Base-by-base conservation (phyloP, 2,329 filamentous ascomycete species). In the Exophiala bonariae region DNA sequence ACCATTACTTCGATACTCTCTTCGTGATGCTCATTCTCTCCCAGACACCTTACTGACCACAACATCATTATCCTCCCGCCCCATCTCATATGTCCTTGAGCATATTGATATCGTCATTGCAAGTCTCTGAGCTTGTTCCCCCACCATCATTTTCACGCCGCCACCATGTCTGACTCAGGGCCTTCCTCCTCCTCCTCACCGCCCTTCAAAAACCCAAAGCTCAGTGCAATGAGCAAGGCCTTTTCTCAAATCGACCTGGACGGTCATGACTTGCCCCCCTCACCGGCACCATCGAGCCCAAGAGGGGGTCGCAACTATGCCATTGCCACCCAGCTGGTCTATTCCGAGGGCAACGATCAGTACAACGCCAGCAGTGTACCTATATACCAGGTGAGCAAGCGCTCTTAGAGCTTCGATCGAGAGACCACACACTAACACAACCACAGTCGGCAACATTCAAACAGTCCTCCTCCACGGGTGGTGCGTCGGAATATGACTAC, bases 371-470 rank as follows among this genome's bases (percentile, higher is more conserved):
- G 89, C 60, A 97, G 91, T 69, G 86, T 95, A 61, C 93, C 93
- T 44, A 97, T 99, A 65, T 99, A 99, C 71, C 93, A 96, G 74
- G 79, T 82, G 62, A 51, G 60, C 28, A 10, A 22, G 19, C 16
- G 26, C 22, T n/a, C n/a, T n/a, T n/a, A n/a, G n/a, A n/a, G n/a
- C n/a, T n/a, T n/a, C n/a, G n/a, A n/a, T n/a, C n/a, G n/a, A n/a
- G n/a, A n/a, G n/a, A n/a, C n/a, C n/a, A n/a, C n/a, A n/a, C n/a
- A 28, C 44, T 34, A 31, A 23, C 22, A 10, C 10, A n/a, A 16
- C n/a, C n/a, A n/a, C 56, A 85, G 79, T 95, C 89, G 39, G 95
- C 93, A 39, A 99, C 93, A 30, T 99, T 99, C 78, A 99, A 99
- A 74, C 93, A 97, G 71, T 81, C 81, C 17, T 89, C 86, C 14